Evolutionary conservation across 164 flowering plant genomes (phyloP).

Genomic region (Echeveria elegans): DNA sequence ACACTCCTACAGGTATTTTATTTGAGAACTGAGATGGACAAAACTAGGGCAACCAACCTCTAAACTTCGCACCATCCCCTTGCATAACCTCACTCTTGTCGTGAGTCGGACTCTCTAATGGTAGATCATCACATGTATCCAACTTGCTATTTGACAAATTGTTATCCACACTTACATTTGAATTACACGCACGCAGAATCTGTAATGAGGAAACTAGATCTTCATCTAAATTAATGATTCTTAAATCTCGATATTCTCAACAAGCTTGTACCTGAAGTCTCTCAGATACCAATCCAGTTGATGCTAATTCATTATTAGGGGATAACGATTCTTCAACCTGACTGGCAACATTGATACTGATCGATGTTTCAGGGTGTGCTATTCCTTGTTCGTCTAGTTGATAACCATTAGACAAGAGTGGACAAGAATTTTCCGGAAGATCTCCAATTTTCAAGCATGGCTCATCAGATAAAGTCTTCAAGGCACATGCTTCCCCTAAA

Average conservation of each 20-base stretch:
- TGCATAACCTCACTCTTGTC: not conserved
- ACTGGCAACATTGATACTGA: constrained; percentile 9
- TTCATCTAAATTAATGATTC: constrained; percentile 14
- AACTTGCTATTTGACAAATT: constrained; percentile 14
- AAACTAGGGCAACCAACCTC: not conserved
- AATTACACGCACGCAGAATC: constrained; percentile 37
- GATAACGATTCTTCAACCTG: constrained; percentile 14
- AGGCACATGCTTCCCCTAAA: not conserved
- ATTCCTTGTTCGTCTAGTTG: constrained; percentile 9
- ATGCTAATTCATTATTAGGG: constrained; percentile 11
- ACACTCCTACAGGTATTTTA: not conserved
- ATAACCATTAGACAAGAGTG: constrained; percentile 7
- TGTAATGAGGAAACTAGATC: constrained; percentile 13
- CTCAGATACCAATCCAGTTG: constrained; percentile 14
- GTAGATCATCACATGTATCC: not conserved
- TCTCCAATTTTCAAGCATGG: constrained; percentile 11
- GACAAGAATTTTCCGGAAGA: constrained; percentile 8
- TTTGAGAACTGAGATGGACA: not conserved
- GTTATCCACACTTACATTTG: constrained; percentile 17
- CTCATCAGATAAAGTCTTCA: constrained; percentile 11
- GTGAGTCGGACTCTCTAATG: not conserved
- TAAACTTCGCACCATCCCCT: not conserved
- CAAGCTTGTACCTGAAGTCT: constrained; percentile 13
- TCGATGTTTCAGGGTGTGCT: constrained; percentile 11
- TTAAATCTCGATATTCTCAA: constrained; percentile 14